Percentiles rank a stretch among this genome's conserved stretches.
These are phyloP conservation scores for Sporothrix inflata DNA, from an alignment of 2,329 filamentous ascomycete species.

Conservation along the genomic window DNA sequence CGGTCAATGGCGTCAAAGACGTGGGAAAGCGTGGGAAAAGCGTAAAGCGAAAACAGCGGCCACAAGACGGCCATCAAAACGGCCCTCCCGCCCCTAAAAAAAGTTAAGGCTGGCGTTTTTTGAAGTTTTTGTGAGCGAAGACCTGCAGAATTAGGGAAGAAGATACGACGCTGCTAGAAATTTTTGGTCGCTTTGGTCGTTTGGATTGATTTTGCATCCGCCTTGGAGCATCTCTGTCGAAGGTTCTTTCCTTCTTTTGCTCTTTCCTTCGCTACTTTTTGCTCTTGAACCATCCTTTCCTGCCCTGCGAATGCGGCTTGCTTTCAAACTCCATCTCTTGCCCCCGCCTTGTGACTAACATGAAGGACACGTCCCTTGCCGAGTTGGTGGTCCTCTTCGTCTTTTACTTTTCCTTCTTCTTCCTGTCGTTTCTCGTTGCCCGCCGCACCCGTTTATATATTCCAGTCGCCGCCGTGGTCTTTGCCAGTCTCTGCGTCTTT, in stretches of 20 bases:
- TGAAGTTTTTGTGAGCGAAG: neutral
- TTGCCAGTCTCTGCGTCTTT: conserved; percentile 8
- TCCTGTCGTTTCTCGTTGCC: neutral
- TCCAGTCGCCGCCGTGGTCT: neutral
- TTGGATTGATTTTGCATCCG: neutral
- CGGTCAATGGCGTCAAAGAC: neutral
- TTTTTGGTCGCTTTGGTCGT: neutral
- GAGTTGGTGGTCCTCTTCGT: neutral
- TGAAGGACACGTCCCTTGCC: neutral
- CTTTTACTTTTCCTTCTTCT: conserved; percentile 4
- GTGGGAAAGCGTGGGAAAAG: neutral
- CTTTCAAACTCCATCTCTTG: neutral
- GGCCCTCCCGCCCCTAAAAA: neutral
- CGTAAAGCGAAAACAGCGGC: neutral
- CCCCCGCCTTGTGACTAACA: neutral
- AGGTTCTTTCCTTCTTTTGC: conserved; percentile 1
- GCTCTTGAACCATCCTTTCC: neutral
- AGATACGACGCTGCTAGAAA: conserved; percentile 9
- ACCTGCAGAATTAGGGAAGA: conserved; percentile 24
- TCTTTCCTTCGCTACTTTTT: neutral
- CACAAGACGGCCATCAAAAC: neutral
- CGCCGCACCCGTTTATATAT: conserved; percentile 17
- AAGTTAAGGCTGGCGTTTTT: neutral
- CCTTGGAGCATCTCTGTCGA: neutral
- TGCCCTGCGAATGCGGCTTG: neutral